Base-by-base conservation (phyloP, 129 eudicot species). In the Logfia minima region DNA sequence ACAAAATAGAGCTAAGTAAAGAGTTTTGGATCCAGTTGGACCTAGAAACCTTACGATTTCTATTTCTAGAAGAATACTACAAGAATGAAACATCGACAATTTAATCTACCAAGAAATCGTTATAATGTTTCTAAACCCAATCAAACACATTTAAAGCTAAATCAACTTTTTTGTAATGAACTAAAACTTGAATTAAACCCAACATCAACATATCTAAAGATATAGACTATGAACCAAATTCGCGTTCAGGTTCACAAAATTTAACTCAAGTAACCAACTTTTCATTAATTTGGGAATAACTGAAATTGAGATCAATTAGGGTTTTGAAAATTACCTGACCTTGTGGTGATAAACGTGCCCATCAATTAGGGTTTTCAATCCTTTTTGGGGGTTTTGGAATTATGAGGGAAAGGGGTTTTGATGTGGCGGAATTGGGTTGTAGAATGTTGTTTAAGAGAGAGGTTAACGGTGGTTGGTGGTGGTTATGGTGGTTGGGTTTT, bases 111-210 rank as follows among this genome's bases (percentile, higher is more conserved):
- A 0, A 24, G 26, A 24, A 82, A 71, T 79, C 83, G 35, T 74
- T 41, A 18, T 81, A 83, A 5, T 70, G 72, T 32, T 41, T 68
- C 19, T 79, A 75, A 22, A 89, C 83, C 92, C 93, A 91, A 48
- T 91, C 82, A 79, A 87, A 91, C 68, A 94, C 92, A 8, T 63
- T 75, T 70, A 91, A 32, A 17, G 89, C 98, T 84, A 94, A 83
- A 48, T 89, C 93, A 32, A 77, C 67, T 80, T 91, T 94, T 66
- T 89, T 84, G 79, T 87, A 62, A 83, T 84, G 76, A 66, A 77
- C 92, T 74, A 94, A 77, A 58, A 90, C 96, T 87, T 89, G 85
- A 74, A 94, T 80, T 51, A 89, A 16, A 16, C 96, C 92, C 81
- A 91, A 86, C 28, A 94, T 19, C 29, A 26, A 26, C 29, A 26